Evolutionary conservation across 2,329 filamentous ascomycete species (phyloP).

Genomic region (Talaromyces albobiverticillius): DNA sequence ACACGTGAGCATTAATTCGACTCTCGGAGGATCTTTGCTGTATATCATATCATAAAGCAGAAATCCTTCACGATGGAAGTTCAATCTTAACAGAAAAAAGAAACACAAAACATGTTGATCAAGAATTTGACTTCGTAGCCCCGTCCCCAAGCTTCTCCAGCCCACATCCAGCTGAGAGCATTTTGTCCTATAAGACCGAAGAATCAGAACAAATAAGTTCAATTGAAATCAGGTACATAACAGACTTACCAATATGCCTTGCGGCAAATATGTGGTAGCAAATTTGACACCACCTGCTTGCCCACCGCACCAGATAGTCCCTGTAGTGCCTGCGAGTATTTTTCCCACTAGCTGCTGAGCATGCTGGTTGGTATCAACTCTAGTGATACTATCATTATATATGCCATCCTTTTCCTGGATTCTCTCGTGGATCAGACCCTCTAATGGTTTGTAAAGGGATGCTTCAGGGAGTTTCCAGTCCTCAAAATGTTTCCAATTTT

Average conservation of each 20-base stretch:
- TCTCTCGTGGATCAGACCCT: slow-evolving; percentile 11
- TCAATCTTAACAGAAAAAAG: too few species aligned
- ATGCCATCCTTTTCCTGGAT: slow-evolving; percentile 1
- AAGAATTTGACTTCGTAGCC: background rate
- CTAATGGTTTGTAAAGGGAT: slow-evolving; percentile 20
- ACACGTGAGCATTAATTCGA: too few species aligned
- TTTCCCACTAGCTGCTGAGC: slow-evolving; percentile 22
- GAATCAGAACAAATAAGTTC: background rate
- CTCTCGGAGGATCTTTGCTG: too few species aligned
- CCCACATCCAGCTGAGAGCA: background rate
- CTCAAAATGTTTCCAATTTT: slow-evolving; percentile 7
- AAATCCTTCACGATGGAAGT: too few species aligned
- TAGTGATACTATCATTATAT: slow-evolving; percentile 4
- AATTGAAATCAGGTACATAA: too few species aligned
- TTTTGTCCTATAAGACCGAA: background rate
- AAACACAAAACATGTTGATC: too few species aligned
- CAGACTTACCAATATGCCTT: background rate
- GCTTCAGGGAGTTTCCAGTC: slow-evolving; percentile 16
- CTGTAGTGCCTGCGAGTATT: slow-evolving; percentile 19
- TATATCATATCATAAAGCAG: too few species aligned
- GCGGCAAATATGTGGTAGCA: slow-evolving; percentile 4
- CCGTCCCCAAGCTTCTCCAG: background rate
- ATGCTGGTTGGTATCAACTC: slow-evolving; percentile 13
- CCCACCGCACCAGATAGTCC: background rate
- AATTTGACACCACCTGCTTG: slow-evolving; percentile 1